A percentile compares a stretch with the other conserved stretches of the same genome.
These are phyloP conservation scores for Capsicum pubescens DNA, from an alignment of 257 asterid species.

Conservation along the genomic window DNA sequence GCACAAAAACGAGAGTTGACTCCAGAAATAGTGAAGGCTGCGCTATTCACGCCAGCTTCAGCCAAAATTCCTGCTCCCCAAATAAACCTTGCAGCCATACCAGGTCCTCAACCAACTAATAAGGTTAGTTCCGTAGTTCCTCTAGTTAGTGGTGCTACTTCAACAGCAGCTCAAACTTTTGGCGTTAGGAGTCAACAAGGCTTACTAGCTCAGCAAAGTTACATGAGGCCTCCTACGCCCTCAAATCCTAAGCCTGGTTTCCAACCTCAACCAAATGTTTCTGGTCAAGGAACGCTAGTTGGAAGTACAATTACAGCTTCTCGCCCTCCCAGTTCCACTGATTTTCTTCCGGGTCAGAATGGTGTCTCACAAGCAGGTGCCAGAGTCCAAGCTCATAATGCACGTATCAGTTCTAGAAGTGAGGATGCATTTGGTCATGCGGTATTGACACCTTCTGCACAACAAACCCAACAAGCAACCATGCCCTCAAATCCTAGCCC, in stretches of 20 bases:
- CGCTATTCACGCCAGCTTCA: conserved; percentile 85
- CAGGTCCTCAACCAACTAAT: conserved; percentile 54
- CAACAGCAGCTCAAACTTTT: conserved; percentile 49
- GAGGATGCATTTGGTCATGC: conserved; percentile 51
- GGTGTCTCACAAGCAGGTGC: conserved; percentile 51
- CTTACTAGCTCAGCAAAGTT: conserved; percentile 56
- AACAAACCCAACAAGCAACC: conserved; percentile 49
- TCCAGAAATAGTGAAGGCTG: conserved; percentile 92
- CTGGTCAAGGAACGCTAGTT: conserved; percentile 59
- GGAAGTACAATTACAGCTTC: conserved; percentile 47
- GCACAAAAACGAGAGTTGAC: conserved; percentile 93
- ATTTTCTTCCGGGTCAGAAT: conserved; percentile 49
- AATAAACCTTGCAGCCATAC: conserved; percentile 60
- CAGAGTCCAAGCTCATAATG: conserved; percentile 58
- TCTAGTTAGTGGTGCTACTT: conserved; percentile 43
- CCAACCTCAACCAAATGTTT: conserved; percentile 58
- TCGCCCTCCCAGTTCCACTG: conserved; percentile 50
- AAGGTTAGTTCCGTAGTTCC: conserved; percentile 50
- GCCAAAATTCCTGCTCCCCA: conserved; percentile 93
- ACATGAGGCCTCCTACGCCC: conserved; percentile 60
- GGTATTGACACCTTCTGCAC: conserved; percentile 48
- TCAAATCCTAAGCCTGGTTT: conserved; percentile 56
- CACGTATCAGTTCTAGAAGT: conserved; percentile 48
- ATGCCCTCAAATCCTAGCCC: conserved; percentile 50
- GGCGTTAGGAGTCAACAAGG: conserved; percentile 54